phyloP scores from a whole-genome alignment of 176 grass and related monocot species.

The Chloris gayana region DNA sequence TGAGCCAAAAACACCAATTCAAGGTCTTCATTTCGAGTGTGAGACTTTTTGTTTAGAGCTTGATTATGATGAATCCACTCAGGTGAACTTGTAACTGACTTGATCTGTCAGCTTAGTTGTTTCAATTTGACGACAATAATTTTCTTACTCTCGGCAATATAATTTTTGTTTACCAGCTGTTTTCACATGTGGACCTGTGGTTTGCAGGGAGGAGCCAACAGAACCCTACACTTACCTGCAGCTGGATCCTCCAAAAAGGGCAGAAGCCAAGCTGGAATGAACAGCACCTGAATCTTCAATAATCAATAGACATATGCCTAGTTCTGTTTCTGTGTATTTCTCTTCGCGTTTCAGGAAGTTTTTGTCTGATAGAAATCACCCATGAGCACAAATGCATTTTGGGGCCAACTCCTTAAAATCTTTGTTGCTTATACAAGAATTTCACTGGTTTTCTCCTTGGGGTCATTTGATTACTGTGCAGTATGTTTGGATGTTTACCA shows the following conservation, averaged over 20 bases:
- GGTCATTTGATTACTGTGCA: background rate
- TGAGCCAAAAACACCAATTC: background rate
- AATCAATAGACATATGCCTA: background rate
- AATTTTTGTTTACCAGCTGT: background rate
- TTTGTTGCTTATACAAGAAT: background rate
- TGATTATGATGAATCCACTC: background rate
- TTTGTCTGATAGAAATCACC: background rate
- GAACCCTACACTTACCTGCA: constrained; percentile 74
- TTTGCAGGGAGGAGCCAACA: constrained; percentile 83
- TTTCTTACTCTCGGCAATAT: background rate
- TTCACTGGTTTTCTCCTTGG: background rate
- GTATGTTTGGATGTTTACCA: constrained; percentile 28
- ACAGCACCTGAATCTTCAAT: constrained; percentile 9
- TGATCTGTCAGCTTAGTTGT: background rate
- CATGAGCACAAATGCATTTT: background rate
- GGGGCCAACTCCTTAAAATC: background rate
- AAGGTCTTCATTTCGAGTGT: background rate
- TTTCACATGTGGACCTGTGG: constrained; percentile 17
- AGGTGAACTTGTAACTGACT: background rate
- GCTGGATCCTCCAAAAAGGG: constrained; percentile 74
- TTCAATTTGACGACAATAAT: background rate
- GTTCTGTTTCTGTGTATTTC: background rate
- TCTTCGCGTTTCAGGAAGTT: background rate
- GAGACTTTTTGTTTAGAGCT: background rate
- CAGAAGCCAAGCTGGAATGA: constrained; percentile 72